These are phyloP conservation scores for Tilletia indica DNA, from an alignment of 1,284 basidiomycete genomes.

Conservation along the genomic window DNA sequence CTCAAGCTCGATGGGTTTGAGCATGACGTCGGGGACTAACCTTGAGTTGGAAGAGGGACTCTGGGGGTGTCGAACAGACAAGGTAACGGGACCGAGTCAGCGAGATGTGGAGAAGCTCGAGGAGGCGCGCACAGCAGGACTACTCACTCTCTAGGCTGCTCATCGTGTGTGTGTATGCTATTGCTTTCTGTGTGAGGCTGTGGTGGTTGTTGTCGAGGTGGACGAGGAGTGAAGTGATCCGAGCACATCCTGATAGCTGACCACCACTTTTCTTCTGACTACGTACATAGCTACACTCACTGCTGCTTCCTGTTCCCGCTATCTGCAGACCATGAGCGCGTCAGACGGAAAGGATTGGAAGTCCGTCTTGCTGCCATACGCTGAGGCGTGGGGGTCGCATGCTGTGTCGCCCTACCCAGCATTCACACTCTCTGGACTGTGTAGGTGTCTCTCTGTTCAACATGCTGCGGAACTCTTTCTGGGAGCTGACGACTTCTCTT, in stretches of 20 bases:
- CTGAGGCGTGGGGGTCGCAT: slow-evolving; percentile 1
- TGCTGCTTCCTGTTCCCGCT: too few relatives aligned
- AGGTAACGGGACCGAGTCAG: neutral
- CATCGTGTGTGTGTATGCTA: slow-evolving; percentile 22
- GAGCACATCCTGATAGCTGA: too few relatives aligned
- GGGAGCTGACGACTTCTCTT: too few relatives aligned
- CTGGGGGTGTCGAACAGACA: slow-evolving; percentile 23
- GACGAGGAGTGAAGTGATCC: too few relatives aligned
- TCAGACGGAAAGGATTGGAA: slow-evolving; percentile 2
- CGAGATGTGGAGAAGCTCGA: neutral
- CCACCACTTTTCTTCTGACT: too few relatives aligned
- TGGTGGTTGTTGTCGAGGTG: neutral
- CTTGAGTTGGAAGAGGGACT: slow-evolving; percentile 55
- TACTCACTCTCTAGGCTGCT: slow-evolving; percentile 44
- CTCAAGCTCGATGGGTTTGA: neutral
- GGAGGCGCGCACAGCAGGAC: neutral
- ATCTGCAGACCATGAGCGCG: neutral
- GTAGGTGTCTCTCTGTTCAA: neutral
- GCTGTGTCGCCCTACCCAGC: slow-evolving; percentile 6
- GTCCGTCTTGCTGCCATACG: neutral
- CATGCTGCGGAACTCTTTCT: neutral
- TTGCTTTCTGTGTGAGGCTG: neutral
- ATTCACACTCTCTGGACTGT: neutral
- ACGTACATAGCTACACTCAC: too few relatives aligned
- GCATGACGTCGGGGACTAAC: slow-evolving; percentile 18